A percentile compares a stretch with the other conserved stretches of the same genome.
phyloP scores from a whole-genome alignment of 83 land plant species.

The Diphasiastrum complanatum region DNA sequence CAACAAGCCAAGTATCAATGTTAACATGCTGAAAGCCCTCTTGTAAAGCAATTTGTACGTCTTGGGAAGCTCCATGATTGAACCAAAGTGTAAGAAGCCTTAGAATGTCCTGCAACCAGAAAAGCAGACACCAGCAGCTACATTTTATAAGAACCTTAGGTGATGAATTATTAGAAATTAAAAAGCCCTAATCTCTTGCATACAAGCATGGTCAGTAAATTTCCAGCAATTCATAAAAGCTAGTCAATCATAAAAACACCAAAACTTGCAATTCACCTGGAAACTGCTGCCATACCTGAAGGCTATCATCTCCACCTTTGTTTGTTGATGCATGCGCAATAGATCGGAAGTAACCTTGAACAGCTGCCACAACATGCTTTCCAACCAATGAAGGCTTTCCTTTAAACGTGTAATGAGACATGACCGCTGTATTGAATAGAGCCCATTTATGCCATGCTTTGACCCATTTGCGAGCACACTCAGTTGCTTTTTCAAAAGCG shows the following conservation, averaged over 20 bases:
- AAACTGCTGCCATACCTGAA: constrained; percentile 95
- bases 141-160: no score
- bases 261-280: no score
- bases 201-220: no score
- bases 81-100: constrained; percentile 97
- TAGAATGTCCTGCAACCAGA: constrained; percentile 81
- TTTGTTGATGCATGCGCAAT: constrained; percentile 80
- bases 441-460: constrained; percentile 99
- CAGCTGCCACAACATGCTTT: constrained; percentile 86
- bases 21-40: constrained; percentile 75
- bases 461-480: constrained; percentile 67
- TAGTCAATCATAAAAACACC: no score
- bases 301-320: constrained; percentile 92
- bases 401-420: constrained; percentile 67
- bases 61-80: constrained; percentile 85
- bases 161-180: no score
- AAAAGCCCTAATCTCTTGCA: no score
- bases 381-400: constrained; percentile 43
- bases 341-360: constrained; percentile 86
- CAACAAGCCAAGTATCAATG: constrained; percentile 90
- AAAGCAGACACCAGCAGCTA: background rate
- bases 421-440: constrained; percentile 90
- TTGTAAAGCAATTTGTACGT: constrained; percentile 81
- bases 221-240: no score
- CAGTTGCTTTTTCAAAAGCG: constrained; percentile 64